phyloP scores from a whole-genome alignment of 352 stramenopile species.

The Phytophthora capsici region DNA sequence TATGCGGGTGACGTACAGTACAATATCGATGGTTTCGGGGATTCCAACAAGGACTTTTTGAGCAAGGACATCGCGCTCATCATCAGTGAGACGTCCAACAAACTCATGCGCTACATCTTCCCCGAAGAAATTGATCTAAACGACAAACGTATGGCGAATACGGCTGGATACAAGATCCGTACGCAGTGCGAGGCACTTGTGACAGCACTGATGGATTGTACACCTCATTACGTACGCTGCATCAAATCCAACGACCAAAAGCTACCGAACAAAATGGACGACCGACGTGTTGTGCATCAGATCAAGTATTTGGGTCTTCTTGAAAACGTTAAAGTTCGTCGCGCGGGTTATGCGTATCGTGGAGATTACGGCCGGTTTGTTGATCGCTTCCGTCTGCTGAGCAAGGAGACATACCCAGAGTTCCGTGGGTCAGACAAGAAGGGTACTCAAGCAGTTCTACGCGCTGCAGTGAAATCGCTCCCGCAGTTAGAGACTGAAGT shows the following conservation, averaged over 20 bases:
- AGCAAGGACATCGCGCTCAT: conserved; percentile 86
- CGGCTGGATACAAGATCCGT: conserved; percentile 82
- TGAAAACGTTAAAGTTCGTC: conserved; percentile 90
- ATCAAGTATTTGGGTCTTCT: conserved; percentile 90
- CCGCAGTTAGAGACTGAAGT: conserved; percentile 82
- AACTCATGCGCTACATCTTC: conserved; percentile 88
- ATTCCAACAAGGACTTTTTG: conserved; percentile 84
- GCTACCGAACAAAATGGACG: conserved; percentile 83
- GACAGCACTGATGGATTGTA: conserved; percentile 88
- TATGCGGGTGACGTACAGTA: conserved; percentile 90
- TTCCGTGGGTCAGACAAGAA: conserved; percentile 86
- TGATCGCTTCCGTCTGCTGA: conserved; percentile 83
- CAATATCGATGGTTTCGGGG: conserved; percentile 81
- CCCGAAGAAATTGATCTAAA: conserved; percentile 83
- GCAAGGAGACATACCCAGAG: conserved; percentile 84
- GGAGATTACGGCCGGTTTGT: conserved; percentile 89
- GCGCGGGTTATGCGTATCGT: conserved; percentile 84
- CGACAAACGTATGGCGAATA: conserved; percentile 82
- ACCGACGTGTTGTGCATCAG: conserved; percentile 85
- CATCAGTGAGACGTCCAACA: conserved; percentile 85
- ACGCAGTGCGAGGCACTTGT: conserved; percentile 91
- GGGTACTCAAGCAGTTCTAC: conserved; percentile 82
- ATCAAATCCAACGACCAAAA: conserved; percentile 94
- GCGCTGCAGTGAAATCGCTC: conserved; percentile 71
- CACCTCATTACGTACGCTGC: conserved; percentile 91